Base-by-base conservation (phyloP, 177 flowering plant species). In the Vitis hybrid region DNA sequence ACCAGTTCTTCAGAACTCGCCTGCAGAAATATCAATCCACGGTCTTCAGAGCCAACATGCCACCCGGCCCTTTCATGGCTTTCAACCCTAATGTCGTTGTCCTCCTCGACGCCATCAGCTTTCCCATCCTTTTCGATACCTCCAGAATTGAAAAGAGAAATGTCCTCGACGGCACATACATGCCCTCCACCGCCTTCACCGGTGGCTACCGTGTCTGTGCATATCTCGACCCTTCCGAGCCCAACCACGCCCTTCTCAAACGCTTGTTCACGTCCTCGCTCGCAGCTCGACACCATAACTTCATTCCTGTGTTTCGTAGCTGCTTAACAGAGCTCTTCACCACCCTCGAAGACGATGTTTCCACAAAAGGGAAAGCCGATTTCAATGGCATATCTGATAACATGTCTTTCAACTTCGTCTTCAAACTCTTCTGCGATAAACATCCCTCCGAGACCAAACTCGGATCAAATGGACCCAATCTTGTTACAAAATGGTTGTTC, bases 111-210 rank as follows among this genome's bases (percentile, higher is more conserved):
- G 89, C 77, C 17, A 66, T 68, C 49, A 76, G 80, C 70, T 91
- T 91, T 65, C 90, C 91, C 0, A 62, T 77, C 8, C 89, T 91
- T 61, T 88, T 90, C 73, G 93, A 91, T 78, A 61, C 41, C 11
- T 62, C 81, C 1, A 86, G 79, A n/a, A 88, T 91, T 51, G 92
- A 90, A 15, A 91, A 87, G 65, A 71, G 50, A 14, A 72, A 91
- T 48, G 68, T 90, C 17, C 77, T 91, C 64, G 83, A 73, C 56
- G 97, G 97, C 12, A 86, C 91, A 4, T 91, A 60, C 81, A 76
- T 85, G 83, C 90, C 93, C 10, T 83, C 88, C 61, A 55, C 71
- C 1, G 70, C 78, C 46, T 35, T 35, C 46, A 35, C 46, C 8
- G 46, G 46, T 7, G 46, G 46, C 9, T 35, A 35, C 9, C 46